phyloP scores from a whole-genome alignment of 2,329 filamentous ascomycete species.

The Zymoseptoria pseudotritici region DNA sequence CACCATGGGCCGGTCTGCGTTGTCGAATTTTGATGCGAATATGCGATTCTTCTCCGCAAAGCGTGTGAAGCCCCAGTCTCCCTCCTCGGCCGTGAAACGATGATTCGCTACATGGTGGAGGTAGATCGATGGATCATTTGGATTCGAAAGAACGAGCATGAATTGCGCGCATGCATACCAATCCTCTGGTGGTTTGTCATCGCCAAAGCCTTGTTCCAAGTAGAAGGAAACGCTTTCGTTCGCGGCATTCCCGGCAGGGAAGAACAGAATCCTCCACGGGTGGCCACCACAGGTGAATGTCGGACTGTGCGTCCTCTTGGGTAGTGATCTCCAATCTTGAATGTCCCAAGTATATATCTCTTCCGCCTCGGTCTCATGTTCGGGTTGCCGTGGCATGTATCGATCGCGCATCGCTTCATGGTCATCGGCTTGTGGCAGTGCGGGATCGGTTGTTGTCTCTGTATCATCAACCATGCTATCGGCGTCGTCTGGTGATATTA shows the following conservation, averaged over 20 bases:
- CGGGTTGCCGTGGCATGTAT: constrained; percentile 67
- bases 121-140: constrained; percentile 80
- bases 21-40: constrained; percentile 72
- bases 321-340: constrained; percentile 67
- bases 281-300: constrained; percentile 77
- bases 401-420: constrained; percentile 77
- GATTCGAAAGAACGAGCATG: constrained; percentile 87
- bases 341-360: constrained; percentile 79
- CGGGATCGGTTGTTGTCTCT: constrained; percentile 34
- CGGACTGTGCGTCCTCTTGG: constrained; percentile 79
- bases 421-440: constrained; percentile 49
- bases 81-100: constrained; percentile 91
- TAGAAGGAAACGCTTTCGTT: constrained; percentile 92
- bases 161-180: constrained; percentile 98
- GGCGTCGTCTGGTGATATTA: constrained; percentile 51
- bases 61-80: constrained; percentile 97
- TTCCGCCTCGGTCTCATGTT: constrained; percentile 73
- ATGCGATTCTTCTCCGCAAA: constrained; percentile 84
- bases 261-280: constrained; percentile 94
- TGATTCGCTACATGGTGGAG: constrained; percentile 75
- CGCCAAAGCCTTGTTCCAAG: constrained; percentile 84
- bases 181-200: constrained; percentile 68
- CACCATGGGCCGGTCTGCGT: constrained; percentile 59
- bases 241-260: constrained; percentile 82
- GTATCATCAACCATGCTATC: constrained; percentile 50